Evolutionary conservation across 2,329 filamentous ascomycete species (phyloP), one percentile per base, ranked within the genome.

Genomic region (Sporothrix brasiliensis): DNA sequence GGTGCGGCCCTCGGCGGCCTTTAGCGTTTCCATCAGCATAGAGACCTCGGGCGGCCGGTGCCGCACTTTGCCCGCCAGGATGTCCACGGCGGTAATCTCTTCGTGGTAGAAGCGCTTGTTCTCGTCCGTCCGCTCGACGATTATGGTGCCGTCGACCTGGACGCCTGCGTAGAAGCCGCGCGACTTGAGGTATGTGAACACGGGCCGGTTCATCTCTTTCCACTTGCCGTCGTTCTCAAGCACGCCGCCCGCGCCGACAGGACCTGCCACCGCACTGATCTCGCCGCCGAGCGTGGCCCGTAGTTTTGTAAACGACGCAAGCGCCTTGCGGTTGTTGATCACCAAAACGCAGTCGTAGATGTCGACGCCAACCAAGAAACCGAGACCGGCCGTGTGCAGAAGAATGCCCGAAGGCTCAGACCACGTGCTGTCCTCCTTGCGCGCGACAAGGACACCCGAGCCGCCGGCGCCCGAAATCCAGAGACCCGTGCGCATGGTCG

Each of bases 291-390:
- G 80, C 0, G 91, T 94, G 73, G 92, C 89, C 16, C 92, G 87
- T 1, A 92, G 85, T 71, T 87, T 88, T 72, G 90, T 91, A 79
- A 96, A 96, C 0, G 91, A 91, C 19, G 91, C 87, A 54, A 96
- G 82, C 0, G 92, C 92, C 74, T 91, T 86, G 54, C 87, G 84
- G 4, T 87, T 91, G 80, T 96, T 96, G 79, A 97, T 93, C 49
- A 96, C 91, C 30, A 93, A 88, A 2, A 97, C 92, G 75, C 92
- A 95, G 78, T 96, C 93, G 81, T 95, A 96, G 39, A 96, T 93
- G 78, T 96, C 93, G 14, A 94, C 86, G 14, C 93, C 93, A 0
- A 92, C 87, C 72, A 94, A 85, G 77, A 96, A 92, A 0, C 93
- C 93, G 0, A 93, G 86, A 4, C 91, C 92, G 1, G 92, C 86